Evolutionary conservation across 768 basidiomycete genomes (phyloP).

Genomic region (Psilocybe cyanescens): DNA sequence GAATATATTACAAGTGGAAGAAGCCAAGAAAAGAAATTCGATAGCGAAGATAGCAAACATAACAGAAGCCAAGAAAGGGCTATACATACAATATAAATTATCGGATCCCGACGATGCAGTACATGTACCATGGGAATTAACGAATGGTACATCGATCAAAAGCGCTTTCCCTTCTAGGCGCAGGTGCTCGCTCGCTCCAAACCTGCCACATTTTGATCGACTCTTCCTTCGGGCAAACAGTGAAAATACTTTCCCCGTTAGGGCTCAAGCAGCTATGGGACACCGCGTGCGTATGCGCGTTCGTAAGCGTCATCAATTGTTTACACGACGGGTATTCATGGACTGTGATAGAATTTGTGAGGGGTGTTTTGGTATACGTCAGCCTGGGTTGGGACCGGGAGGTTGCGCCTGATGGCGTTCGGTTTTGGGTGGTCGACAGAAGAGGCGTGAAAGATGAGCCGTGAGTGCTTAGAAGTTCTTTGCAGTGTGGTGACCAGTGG

Average conservation of each 20-base stretch:
- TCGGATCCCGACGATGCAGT: not conserved
- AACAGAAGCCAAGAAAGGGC: not conserved
- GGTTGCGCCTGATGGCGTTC: not conserved
- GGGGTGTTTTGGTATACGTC: slow-evolving; percentile 37
- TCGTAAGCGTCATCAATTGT: slow-evolving; percentile 53
- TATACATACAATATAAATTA: not conserved
- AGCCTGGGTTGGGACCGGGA: slow-evolving; percentile 1
- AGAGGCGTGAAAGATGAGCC: slow-evolving; percentile 57
- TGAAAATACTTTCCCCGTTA: slow-evolving; percentile 65
- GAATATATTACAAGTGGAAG: not conserved
- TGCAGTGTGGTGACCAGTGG: slow-evolving; percentile 84
- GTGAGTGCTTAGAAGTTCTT: slow-evolving; percentile 90
- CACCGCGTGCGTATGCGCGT: slow-evolving; percentile 58
- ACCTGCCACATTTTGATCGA: slow-evolving; percentile 78
- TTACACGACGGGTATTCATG: slow-evolving; percentile 72
- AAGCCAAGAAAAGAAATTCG: not conserved
- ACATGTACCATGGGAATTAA: slow-evolving; percentile 22
- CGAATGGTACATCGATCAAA: slow-evolving; percentile 53
- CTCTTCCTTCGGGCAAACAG: slow-evolving; percentile 65
- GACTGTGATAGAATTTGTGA: slow-evolving; percentile 72
- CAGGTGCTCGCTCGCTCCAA: slow-evolving; percentile 47
- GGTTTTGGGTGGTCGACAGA: slow-evolving; percentile 28
- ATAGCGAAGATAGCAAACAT: not conserved
- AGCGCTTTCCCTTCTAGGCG: slow-evolving; percentile 40
- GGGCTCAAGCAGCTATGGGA: slow-evolving; percentile 68